Base-by-base conservation (phyloP, 177 flowering plant species). In the Telopea speciosissima region DNA sequence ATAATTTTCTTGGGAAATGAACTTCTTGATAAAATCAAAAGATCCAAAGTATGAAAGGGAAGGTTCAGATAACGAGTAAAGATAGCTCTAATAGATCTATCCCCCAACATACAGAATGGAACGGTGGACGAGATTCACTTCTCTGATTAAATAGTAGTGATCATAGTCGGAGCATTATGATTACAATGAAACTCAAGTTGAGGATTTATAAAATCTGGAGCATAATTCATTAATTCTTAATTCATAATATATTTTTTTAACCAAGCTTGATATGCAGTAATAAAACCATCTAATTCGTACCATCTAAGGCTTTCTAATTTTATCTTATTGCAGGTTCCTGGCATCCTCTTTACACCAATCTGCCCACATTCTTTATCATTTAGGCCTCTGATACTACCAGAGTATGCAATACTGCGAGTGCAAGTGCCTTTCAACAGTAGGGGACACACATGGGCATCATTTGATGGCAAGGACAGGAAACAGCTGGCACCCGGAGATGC, bases 291-390 rank as follows among this genome's bases (percentile, higher is more conserved):
- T 59, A n/a, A 22, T 4, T 8, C 8, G 1, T 23, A 16, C 24
- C 3, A 22, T 17, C 26, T 60, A 69, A 19, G 9, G 22, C 10
- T 28, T 63, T 62, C 17, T 42, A 24, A 45, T 52, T 49, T 54
- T 31, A 19, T 49, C 59, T 52, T 65, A 62, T 16, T 81, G 72
- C 85, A 95, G 99, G 99, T 95, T 68, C 99, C 99, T 5, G 99
- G 87, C 11, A 91, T 95, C 69, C 87, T 95, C 61, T 95, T 95
- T 67, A 95, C 97, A 11, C 99, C 99, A 67, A 95, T 95, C 62
- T 95, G 97, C 71, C 99, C 99, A 1, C 99, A 95, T 73, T 95
- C 99, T 14, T 78, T 95, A 59, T 95, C 99, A 3, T 95, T 95
- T 72, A 84, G 99, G 73, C 99, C 99, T 33, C 77, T 95, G 73